A percentile compares a stretch with the other conserved stretches of the same genome.
Conservation (phyloP, 139 green algal genomes). For the Prasinococcaceae sp. region DNA sequence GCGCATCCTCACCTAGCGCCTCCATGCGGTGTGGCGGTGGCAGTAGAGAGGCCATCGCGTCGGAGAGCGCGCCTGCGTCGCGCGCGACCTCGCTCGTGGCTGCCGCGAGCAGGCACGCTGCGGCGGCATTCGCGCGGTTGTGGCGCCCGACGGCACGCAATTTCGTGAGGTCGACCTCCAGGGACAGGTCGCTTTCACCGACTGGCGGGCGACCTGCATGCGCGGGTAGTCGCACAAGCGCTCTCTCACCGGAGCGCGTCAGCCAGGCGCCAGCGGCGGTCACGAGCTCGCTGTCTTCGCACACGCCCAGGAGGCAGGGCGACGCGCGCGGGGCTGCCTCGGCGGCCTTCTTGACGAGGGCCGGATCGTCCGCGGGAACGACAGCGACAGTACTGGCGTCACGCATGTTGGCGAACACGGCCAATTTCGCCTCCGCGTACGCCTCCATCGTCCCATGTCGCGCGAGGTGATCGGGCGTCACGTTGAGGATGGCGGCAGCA, state of each 20-base stretch:
- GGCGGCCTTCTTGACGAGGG: not conserved
- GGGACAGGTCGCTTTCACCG: not conserved
- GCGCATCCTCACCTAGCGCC: constrained; percentile 6
- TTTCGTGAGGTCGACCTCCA: constrained; percentile 8
- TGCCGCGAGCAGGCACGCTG: constrained; percentile 15
- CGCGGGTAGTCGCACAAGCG: too few species aligned
- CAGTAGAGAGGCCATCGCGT: constrained; percentile 12
- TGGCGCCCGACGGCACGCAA: constrained; percentile 19
- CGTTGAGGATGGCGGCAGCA: constrained; percentile 26
- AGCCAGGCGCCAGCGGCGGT: too few species aligned
- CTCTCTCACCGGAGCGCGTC: too few species aligned
- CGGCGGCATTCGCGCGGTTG: constrained; percentile 26
- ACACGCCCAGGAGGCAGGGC: not conserved
- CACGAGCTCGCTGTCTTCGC: too few species aligned
- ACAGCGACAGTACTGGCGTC: not conserved
- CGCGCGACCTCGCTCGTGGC: not conserved
- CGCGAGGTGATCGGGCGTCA: constrained; percentile 36
- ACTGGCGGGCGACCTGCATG: too few species aligned
- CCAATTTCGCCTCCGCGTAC: constrained; percentile 26
- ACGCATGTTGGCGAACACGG: constrained; percentile 19
- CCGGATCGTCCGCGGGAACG: not conserved
- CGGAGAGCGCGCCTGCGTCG: not conserved
- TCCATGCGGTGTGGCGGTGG: constrained; percentile 32
- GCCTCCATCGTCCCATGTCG: constrained; percentile 25
- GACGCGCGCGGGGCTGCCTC: not conserved